A percentile compares a stretch with the other conserved stretches of the same genome.
Conservation (phyloP, 1,284 basidiomycete genomes). For the Apiotrichum montevideense region DNA sequence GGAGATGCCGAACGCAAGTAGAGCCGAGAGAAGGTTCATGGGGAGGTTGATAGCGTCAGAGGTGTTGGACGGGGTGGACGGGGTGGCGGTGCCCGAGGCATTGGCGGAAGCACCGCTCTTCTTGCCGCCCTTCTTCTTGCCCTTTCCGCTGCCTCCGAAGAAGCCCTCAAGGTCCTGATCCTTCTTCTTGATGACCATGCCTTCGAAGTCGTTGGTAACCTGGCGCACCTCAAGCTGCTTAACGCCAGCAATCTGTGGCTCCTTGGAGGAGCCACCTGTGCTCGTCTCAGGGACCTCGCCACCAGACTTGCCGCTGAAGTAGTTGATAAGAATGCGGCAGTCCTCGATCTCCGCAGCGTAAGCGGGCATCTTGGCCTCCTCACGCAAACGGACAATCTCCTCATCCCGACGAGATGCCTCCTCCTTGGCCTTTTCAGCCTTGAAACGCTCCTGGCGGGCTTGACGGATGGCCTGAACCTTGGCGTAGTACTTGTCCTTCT, state of each 20-base stretch:
- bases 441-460: slow-evolving; percentile 70
- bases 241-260: slow-evolving; percentile 57
- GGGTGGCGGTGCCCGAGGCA: slow-evolving; percentile 25
- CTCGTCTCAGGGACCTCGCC: slow-evolving; percentile 42
- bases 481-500: slow-evolving; percentile 69
- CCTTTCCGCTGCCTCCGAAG: slow-evolving; percentile 58
- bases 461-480: slow-evolving; percentile 73
- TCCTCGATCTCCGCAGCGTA: slow-evolving; percentile 94
- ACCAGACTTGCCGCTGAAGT: slow-evolving; percentile 69
- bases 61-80: slow-evolving; percentile 26
- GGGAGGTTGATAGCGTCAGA: slow-evolving; percentile 66
- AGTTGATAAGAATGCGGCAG: slow-evolving; percentile 67
- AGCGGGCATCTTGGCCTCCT: slow-evolving; percentile 85
- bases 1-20: slow-evolving; percentile 82
- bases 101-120: slow-evolving; percentile 48
- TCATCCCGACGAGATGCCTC: slow-evolving; percentile 79
- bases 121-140: slow-evolving; percentile 64
- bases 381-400: slow-evolving; percentile 71
- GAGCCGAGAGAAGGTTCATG: slow-evolving; percentile 75
- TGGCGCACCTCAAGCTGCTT: slow-evolving; percentile 78
- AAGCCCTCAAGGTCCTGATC: slow-evolving; percentile 81
- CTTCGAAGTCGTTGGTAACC: slow-evolving; percentile 65
- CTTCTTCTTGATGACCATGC: slow-evolving; percentile 81
- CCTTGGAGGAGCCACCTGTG: slow-evolving; percentile 23
- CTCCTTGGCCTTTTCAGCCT: slow-evolving; percentile 73